Base-by-base conservation (phyloP, 2,329 filamentous ascomycete species). In the Pseudocercospora fijiensis region DNA sequence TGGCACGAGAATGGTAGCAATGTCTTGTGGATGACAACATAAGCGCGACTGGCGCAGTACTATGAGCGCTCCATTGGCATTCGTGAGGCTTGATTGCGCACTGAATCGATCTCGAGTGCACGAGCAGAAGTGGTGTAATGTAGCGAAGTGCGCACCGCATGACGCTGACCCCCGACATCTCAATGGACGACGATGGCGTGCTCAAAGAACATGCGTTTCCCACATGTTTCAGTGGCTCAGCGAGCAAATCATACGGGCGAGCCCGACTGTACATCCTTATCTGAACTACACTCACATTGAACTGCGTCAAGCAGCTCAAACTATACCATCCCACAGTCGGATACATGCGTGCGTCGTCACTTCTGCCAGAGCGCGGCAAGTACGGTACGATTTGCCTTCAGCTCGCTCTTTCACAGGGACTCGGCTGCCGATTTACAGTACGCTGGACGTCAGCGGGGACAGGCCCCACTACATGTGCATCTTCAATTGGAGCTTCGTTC, bases 401-500 rank as follows among this genome's bases (percentile, higher is more conserved):
- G 45, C 45, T 49, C 45, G 49, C 49, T 16, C 20, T 53, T 28
- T 18, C 49, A 53, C 49, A 53, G 49, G 49, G 49, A 37, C 53
- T 41, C n/a, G 26, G 58, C 28, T 57, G 26, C 52, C 60, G 37
- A 56, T 57, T n/a, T n/a, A n/a, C n/a, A n/a, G n/a, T 56, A 37
- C 37, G 59, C 26, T 57, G 28, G 41, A 37, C 53, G 53, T 37
- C 41, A 30, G 60, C 43, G 62, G 63, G 51, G 26, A 22, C 10
- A 28, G 20, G 63, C 59, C 58, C 49, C 59, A 65, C 59, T 52
- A 27, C 20, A 55, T 16, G 33, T 49, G 58, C 47, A 64, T 18
- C 53, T 61, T 53, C 62, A 58, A 58, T 62, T 45, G 60, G 24
- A 57, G 52, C 60, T 20, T 58, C 37, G 33, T 49, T 45, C 37